Conservation (phyloP, 2,329 filamentous ascomycete species). For the Dothistroma septosporum region DNA sequence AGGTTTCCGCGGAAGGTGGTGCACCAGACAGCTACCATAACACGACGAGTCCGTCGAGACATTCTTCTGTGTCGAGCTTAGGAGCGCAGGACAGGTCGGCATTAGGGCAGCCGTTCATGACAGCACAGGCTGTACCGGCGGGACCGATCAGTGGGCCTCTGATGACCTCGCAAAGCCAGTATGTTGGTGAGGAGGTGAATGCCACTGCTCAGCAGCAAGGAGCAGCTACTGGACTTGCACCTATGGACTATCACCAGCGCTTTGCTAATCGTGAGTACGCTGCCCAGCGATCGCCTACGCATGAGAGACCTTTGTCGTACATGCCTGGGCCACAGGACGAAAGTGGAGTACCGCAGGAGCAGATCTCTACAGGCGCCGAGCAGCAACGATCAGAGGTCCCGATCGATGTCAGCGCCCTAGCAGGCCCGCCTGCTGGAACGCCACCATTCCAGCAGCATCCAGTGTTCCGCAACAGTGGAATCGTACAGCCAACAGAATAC, state of each 20-base stretch:
- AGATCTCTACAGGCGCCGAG: constrained; percentile 12
- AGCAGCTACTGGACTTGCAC: neutral
- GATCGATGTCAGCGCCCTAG: constrained; percentile 23
- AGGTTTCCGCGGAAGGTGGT: constrained; percentile 23
- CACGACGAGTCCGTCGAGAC: constrained; percentile 15
- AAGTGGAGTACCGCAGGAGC: constrained; percentile 17
- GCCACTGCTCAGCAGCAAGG: neutral
- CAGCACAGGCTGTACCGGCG: constrained; percentile 15
- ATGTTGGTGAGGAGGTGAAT: neutral
- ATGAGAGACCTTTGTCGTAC: constrained; percentile 30
- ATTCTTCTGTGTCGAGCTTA: constrained; percentile 29
- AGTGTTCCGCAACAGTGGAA: constrained; percentile 16
- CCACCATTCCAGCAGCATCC: constrained; percentile 28
- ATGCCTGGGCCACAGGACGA: constrained; percentile 24
- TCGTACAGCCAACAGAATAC: constrained; percentile 23
- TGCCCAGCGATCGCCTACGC: constrained; percentile 7
- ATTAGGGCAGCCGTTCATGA: constrained; percentile 13
- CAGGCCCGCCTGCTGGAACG: constrained; percentile 23
- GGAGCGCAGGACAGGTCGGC: constrained; percentile 8
- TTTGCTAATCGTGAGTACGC: constrained; percentile 22
- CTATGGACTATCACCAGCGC: constrained; percentile 7
- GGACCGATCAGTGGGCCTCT: constrained; percentile 5
- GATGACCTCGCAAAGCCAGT: neutral
- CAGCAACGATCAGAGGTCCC: neutral
- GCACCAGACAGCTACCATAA: constrained; percentile 9